phyloP scores from a whole-genome alignment of 257 asterid species.

The Solanum sitiens region DNA sequence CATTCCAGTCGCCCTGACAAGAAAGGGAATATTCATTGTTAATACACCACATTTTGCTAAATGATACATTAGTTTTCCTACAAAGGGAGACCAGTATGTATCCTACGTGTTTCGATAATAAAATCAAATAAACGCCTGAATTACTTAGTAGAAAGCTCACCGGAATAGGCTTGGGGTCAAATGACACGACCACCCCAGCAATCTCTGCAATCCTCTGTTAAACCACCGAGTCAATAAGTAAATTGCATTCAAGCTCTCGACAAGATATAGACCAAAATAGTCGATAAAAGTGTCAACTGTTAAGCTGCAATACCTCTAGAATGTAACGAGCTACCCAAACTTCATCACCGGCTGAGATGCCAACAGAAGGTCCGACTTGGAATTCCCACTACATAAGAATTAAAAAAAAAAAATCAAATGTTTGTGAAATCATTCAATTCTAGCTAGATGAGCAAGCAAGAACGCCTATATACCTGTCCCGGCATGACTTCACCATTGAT shows the following conservation, averaged over 20 bases:
- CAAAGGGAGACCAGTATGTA: neutral
- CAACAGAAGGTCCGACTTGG: conserved; percentile 93
- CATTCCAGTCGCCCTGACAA: conserved; percentile 92
- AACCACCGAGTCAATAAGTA: neutral
- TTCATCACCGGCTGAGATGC: conserved; percentile 86
- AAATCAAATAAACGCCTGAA: neutral
- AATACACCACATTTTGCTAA: neutral
- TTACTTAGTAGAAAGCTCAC: conserved; percentile 14
- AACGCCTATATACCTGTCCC: conserved; percentile 47
- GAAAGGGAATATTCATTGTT: neutral
- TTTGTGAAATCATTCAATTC: neutral
- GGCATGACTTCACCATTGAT: conserved; percentile 96
- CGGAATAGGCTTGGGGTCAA: conserved; percentile 90
- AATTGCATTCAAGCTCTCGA: neutral
- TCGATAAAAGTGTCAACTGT: neutral
- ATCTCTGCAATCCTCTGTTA: conserved; percentile 86
- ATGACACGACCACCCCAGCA: conserved; percentile 77
- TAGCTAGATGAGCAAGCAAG: neutral
- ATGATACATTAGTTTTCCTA: neutral
- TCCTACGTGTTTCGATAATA: neutral
- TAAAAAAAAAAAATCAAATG: neutral
- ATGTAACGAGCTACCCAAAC: conserved; percentile 93
- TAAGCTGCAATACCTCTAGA: conserved; percentile 48
- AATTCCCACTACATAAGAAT: conserved; percentile 61
- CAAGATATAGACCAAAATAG: neutral